Evolutionary conservation across 176 grass and related monocot species (phyloP), one percentile per base, ranked within the genome.

Genomic region (Phoenix dactylifera): DNA sequence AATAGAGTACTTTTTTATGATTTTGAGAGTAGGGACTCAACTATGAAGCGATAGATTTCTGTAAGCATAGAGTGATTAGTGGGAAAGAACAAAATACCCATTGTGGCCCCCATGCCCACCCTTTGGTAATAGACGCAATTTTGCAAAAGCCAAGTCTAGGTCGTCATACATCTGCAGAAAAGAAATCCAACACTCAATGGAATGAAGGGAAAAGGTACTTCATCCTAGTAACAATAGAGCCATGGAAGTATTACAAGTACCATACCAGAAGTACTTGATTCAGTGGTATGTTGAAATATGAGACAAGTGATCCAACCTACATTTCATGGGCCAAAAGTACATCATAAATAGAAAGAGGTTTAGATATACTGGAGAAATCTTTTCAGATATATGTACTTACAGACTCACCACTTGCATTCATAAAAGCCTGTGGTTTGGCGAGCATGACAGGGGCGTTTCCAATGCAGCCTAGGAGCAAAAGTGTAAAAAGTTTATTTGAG

Each of bases 361-460:
- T 0, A 18, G 22, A 44, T 3, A 70, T 71, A 14, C 58, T 15
- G 59, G 54, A 6, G 22, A 75, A 24, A 12, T 63, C 22, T n/a
- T 55, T 7, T 7, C 57, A 22, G 48, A 71, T 49, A 52, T 64
- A 68, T 69, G 26, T 81, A 88, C 83, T 96, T 88, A 96, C 87
- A 90, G 92, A 90, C 81, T 96, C 87, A 83, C 92, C 92, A 50
- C 87, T 96, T 77, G 83, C 80, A 83, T 96, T 90, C 87, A 96
- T 96, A 76, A 71, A 96, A 50, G 92, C 88, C 50, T 90, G 87
- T 22, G 87, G 92, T 69, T 90, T 96, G 63, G 83, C 86, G 72
- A 96, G 83, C 78, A 90, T 82, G 55, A 96, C 57, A 32, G 87
- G 86, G 5, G 79, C 75, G 65, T 96, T 84, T 65, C 87, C 81